Evolutionary conservation across 768 basidiomycete species (phyloP).

Genomic region (Hemileccinum rubropunctum): DNA sequence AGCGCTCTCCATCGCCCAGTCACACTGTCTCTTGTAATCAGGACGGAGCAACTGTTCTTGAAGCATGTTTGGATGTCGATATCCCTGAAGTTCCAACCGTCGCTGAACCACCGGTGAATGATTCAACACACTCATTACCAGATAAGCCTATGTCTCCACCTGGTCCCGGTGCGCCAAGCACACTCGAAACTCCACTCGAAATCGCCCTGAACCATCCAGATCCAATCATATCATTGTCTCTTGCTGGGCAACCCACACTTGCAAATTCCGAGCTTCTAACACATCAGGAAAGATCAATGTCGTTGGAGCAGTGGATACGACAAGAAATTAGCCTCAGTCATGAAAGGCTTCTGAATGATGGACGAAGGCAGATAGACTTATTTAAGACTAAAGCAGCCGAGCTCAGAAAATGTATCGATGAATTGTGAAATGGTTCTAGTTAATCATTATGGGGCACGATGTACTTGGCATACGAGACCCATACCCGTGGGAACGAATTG

Average conservation of each 20-base stretch:
- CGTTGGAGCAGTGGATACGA: constrained; percentile 80
- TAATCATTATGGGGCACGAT: no score
- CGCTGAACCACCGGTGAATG: neutral
- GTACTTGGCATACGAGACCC: no score
- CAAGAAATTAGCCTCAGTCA: constrained; percentile 70
- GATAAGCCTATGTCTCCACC: neutral
- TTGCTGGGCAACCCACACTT: constrained; percentile 10
- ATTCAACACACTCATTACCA: neutral
- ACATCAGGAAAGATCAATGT: constrained; percentile 66
- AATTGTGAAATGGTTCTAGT: constrained; percentile 14
- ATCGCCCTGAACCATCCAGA: neutral
- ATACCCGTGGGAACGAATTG: no score
- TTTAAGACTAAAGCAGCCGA: constrained; percentile 48
- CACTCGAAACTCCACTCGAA: neutral
- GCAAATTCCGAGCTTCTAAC: constrained; percentile 18
- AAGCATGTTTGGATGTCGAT: constrained; percentile 1
- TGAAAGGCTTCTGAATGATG: constrained; percentile 54
- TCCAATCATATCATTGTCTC: constrained; percentile 14
- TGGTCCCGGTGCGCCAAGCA: neutral
- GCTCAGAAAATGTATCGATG: constrained; percentile 36
- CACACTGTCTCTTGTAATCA: neutral
- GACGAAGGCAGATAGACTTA: constrained; percentile 44
- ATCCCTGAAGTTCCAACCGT: neutral
- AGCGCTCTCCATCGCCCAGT: constrained; percentile 13
- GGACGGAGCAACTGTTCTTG: neutral